Evolutionary conservation across 805 yeast species (phyloP).

Genomic region (Tetrapisispora taiwanensis): DNA sequence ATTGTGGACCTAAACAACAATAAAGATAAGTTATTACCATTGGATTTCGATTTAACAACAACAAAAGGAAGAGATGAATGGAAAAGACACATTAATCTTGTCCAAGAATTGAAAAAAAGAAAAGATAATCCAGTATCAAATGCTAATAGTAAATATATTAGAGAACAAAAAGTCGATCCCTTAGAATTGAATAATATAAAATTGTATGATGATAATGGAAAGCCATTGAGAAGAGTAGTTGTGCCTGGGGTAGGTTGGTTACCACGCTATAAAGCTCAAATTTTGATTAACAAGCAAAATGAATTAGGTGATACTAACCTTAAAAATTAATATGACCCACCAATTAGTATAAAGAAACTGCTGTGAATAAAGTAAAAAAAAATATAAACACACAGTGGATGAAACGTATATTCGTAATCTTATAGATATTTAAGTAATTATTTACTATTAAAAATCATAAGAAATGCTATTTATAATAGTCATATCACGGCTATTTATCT

Average conservation of each 20-base stretch:
- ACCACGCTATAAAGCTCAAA: conserved; percentile 1
- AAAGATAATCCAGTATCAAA: no score
- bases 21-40: no score
- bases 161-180: no score
- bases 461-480: not conserved
- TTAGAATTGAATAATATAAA: not conserved
- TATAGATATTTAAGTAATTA: not conserved
- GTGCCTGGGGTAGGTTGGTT: conserved; percentile 3
- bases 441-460: not conserved
- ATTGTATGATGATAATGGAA: conserved; percentile 1
- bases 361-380: no score
- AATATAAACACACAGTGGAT: no score
- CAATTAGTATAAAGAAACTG: no score
- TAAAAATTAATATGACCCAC: no score
- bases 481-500: not conserved
- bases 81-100: not conserved
- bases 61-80: conserved; percentile 2
- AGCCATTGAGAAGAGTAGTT: conserved; percentile 2
- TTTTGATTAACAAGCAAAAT: not conserved
- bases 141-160: no score
- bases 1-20: no score
- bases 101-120: not conserved
- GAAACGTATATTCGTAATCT: not conserved
- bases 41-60: conserved; percentile 1
- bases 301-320: no score